Evolutionary conservation across 371 early-diverging fungal genomes (phyloP).

Genomic region (Smittium mucronatum): DNA sequence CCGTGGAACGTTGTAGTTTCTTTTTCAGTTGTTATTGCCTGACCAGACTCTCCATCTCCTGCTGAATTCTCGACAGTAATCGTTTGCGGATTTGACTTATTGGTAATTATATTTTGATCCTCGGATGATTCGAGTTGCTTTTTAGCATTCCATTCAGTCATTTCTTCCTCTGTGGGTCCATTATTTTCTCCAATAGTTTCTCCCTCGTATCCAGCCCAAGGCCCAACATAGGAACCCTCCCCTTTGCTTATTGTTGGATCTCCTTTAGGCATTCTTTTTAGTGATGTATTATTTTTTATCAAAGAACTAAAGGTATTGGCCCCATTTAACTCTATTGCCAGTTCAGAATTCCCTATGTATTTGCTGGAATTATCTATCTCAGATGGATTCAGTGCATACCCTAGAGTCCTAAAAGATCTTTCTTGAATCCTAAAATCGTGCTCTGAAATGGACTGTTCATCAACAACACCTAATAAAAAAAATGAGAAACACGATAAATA

Average conservation of each 20-base stretch:
- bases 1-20: slow-evolving; percentile 34
- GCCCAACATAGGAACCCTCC: slow-evolving; percentile 73
- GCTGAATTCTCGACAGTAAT: slow-evolving; percentile 8
- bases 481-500: background rate
- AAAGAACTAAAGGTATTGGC: slow-evolving; percentile 39
- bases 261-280: slow-evolving; percentile 65
- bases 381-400: slow-evolving; percentile 77
- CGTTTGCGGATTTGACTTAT: background rate
- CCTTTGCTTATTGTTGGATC: slow-evolving; percentile 62
- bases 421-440: slow-evolving; percentile 62
- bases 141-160: slow-evolving; percentile 10
- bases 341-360: slow-evolving; percentile 53
- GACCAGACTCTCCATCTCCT: slow-evolving; percentile 11
- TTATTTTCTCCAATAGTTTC: slow-evolving; percentile 47
- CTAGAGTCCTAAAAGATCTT: slow-evolving; percentile 64
- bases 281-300: slow-evolving; percentile 37
- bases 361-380: slow-evolving; percentile 39
- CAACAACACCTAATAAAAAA: slow-evolving; percentile 33
- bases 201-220: slow-evolving; percentile 89
- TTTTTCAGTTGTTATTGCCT: slow-evolving; percentile 14
- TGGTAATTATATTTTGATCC: background rate
- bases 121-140: background rate
- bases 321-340: slow-evolving; percentile 33
- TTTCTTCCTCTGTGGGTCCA: slow-evolving; percentile 39
- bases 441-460: slow-evolving; percentile 63